Base-by-base conservation (phyloP, 2,329 filamentous ascomycete genomes). In the Paraconiothyrium brasiliense region DNA sequence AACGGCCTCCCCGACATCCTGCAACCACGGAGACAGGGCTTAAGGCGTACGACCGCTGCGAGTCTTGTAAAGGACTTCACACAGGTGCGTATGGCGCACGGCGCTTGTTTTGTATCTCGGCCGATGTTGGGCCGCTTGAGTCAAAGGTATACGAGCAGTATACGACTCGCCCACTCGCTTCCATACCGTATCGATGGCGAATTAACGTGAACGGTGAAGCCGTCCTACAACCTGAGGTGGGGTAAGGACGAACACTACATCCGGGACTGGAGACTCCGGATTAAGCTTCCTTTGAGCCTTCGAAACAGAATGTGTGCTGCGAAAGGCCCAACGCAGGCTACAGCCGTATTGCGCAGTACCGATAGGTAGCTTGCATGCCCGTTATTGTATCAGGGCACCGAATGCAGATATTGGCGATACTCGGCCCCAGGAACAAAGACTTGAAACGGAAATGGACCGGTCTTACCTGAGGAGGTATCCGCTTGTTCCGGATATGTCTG, bases 401-500 rank as follows among this genome's bases (percentile, higher is more conserved):
- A 41, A 30, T n/a, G 14, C 22, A n/a, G 16, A 22, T 32, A 16
- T 14, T n/a, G 30, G 22, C 46, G 8, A 14, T 20, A 20, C 8
- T 52, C 34, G 49, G 22, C 43, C 22, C 43, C 43, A 22, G 43
- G 43, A n/a, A 22, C 43, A 22, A 46, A 24, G 7, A 46, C 43
- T 35, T 11, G 27, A 34, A 55, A 55, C 20, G 27, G 24, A 41
- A n/a, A 16, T 16, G 4, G 8, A 20, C 24, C 32, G 34, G 14
- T 20, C 54, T 56, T 56, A 56, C 54, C 54, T 39, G 13, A 24
- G 16, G 43, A 30, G 20, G 72, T 70, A 76, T 71, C 68, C 58
- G 56, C 52, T 37, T 52, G 30, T 54, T 73, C 65, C 27, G 87
- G 87, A 78, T 76, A 90, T 65, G 81, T 85, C 83, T 86, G 84